phyloP scores from a whole-genome alignment of 305 asterid genomes.

The Fraxinus albicans region DNA sequence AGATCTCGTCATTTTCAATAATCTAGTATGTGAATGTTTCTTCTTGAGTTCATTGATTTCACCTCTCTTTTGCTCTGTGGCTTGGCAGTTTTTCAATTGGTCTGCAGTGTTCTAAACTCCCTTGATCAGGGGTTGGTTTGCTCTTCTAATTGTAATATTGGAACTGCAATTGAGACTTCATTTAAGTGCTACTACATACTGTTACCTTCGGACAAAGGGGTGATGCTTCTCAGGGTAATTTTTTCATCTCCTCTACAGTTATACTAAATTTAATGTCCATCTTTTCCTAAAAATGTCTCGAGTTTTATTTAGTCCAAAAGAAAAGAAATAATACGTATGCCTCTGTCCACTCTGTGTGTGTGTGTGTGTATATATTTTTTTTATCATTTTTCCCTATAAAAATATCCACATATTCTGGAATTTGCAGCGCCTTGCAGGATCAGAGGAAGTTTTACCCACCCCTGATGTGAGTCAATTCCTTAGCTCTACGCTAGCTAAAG shows the following conservation, averaged over 20 bases:
- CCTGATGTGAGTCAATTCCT: slow-evolving; percentile 42
- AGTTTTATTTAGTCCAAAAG: slow-evolving; percentile 2
- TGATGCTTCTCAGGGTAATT: slow-evolving; percentile 91
- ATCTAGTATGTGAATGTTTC: background rate
- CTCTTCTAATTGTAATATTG: slow-evolving; percentile 73
- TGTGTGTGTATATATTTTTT: too few relatives aligned
- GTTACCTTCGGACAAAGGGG: slow-evolving; percentile 81
- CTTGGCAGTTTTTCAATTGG: slow-evolving; percentile 74
- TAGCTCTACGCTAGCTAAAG: slow-evolving; percentile 43
- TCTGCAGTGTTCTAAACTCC: slow-evolving; percentile 68
- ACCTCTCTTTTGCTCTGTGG: slow-evolving; percentile 23
- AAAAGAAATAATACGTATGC: background rate
- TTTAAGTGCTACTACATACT: slow-evolving; percentile 80
- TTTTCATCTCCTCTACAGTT: background rate
- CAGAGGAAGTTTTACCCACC: slow-evolving; percentile 78
- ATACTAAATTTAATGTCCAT: background rate
- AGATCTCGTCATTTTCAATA: slow-evolving; percentile 4
- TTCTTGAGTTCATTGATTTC: slow-evolving; percentile 22
- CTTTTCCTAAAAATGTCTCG: background rate
- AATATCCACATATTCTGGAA: slow-evolving; percentile 2
- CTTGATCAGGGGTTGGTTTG: slow-evolving; percentile 93
- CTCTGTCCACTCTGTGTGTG: background rate
- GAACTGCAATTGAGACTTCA: slow-evolving; percentile 65
- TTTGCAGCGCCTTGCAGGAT: slow-evolving; percentile 80
- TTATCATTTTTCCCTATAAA: background rate